Conservation (phyloP, 208 protist species). For the Tetramitus jugosus region DNA sequence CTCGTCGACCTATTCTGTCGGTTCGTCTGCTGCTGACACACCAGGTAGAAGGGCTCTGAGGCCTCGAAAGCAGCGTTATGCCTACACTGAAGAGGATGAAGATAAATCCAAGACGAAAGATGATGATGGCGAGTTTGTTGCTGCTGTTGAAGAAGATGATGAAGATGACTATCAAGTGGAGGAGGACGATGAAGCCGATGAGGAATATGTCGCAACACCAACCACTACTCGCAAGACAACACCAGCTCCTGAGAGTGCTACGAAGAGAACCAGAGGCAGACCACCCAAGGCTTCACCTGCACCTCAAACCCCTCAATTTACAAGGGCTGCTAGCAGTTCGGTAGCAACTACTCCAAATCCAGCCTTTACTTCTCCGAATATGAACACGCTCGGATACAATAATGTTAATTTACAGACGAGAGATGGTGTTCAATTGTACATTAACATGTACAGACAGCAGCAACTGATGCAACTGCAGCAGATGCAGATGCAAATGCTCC, state of each 20-base stretch:
- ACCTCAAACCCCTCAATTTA: neutral
- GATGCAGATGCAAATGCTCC: neutral
- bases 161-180: neutral
- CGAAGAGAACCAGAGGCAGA: neutral
- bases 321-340: neutral
- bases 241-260: neutral
- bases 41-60: neutral
- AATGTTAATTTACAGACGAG: neutral
- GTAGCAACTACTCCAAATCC: neutral
- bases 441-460: neutral
- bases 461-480: neutral
- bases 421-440: neutral
- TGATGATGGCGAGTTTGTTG: neutral
- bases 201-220: neutral
- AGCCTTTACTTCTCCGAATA: neutral
- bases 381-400: neutral
- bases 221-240: too few species aligned
- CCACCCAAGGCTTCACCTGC: neutral
- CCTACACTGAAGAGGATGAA: neutral
- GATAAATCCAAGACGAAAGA: neutral
- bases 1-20: too few species aligned
- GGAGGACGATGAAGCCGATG: neutral
- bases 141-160: slow-evolving; percentile 11
- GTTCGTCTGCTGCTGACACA: too few species aligned
- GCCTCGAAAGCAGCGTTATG: neutral